Percentiles rank a stretch among this genome's conserved stretches.
Conservation (phyloP, 192 early-diverging fungal genomes). For the Funneliformis mosseae region DNA sequence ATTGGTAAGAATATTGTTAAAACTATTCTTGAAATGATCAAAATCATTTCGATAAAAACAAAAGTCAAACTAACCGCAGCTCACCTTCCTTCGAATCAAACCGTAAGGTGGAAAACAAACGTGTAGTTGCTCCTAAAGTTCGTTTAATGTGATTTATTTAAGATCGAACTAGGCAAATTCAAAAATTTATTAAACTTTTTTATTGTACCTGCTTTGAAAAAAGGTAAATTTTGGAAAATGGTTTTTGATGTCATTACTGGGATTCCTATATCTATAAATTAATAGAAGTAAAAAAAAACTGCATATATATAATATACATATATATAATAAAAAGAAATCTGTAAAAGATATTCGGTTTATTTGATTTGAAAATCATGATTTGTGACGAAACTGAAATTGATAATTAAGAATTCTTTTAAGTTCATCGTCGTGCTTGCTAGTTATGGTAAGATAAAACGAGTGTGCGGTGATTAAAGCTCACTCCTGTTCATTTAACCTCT, state of each 20-base stretch:
- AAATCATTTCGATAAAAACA: neutral
- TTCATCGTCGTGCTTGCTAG: too few species aligned
- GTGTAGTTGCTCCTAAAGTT: neutral
- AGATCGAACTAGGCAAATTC: neutral
- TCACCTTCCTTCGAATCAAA: constrained; percentile 4
- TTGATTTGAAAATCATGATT: too few species aligned
- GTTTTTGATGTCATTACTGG: neutral
- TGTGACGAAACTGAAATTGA: too few species aligned
- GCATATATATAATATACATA: too few species aligned
- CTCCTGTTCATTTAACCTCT: too few species aligned
- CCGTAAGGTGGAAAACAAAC: neutral
- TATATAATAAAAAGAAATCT: too few species aligned
- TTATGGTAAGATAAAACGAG: too few species aligned
- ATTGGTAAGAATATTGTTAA: neutral
- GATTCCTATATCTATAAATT: too few species aligned
- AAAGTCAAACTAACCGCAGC: neutral
- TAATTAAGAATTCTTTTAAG: too few species aligned
- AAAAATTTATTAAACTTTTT: neutral
- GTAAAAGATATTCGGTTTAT: too few species aligned
- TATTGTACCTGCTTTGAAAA: neutral
- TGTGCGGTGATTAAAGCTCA: too few species aligned
- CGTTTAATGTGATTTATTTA: neutral
- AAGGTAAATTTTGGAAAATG: neutral
- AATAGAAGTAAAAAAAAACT: too few species aligned
- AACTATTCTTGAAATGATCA: neutral